A percentile compares a stretch with the other conserved stretches of the same genome.
These are phyloP conservation scores for Salix koriyanagi DNA, from an alignment of 345 rosid genomes.

Conservation along the genomic window DNA sequence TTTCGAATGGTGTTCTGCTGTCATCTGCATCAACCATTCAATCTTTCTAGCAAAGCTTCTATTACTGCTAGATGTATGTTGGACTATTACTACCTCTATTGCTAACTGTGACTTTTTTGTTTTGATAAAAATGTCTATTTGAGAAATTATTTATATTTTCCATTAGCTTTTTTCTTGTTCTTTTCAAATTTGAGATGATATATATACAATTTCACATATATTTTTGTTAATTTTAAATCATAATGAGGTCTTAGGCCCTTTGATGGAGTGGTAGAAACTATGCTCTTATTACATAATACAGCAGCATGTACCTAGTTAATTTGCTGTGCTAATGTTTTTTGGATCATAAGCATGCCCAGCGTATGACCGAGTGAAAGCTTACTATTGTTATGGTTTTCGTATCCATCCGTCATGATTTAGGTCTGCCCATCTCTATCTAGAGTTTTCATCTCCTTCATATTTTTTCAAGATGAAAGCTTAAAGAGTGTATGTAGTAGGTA, in stretches of 20 bases:
- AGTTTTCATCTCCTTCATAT: background rate
- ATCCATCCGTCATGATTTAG: background rate
- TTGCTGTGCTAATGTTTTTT: slow-evolving; percentile 6
- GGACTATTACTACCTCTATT: slow-evolving; percentile 37
- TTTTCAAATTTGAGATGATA: background rate
- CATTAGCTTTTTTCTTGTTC: background rate
- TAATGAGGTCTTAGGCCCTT: slow-evolving; percentile 1
- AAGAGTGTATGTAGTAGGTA: slow-evolving; percentile 9
- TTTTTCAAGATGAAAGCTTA: slow-evolving; percentile 9
- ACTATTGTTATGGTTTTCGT: background rate
- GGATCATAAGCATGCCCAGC: slow-evolving; percentile 1
- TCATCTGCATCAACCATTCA: slow-evolving; percentile 44
- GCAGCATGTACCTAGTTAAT: background rate
- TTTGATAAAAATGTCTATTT: slow-evolving; percentile 16
- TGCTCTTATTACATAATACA: background rate
- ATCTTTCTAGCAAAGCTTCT: slow-evolving; percentile 51
- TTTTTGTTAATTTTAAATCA: background rate
- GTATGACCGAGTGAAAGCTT: slow-evolving; percentile 7
- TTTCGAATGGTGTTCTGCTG: slow-evolving; percentile 47
- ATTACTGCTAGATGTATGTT: slow-evolving; percentile 57
- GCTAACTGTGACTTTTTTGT: slow-evolving; percentile 13
- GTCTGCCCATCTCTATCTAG: background rate
- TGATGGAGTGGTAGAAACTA: background rate
- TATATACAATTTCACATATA: background rate
- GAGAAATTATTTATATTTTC: slow-evolving; percentile 12